Conservation (phyloP, 2,329 filamentous ascomycete genomes). For the Penicillium sp. region DNA sequence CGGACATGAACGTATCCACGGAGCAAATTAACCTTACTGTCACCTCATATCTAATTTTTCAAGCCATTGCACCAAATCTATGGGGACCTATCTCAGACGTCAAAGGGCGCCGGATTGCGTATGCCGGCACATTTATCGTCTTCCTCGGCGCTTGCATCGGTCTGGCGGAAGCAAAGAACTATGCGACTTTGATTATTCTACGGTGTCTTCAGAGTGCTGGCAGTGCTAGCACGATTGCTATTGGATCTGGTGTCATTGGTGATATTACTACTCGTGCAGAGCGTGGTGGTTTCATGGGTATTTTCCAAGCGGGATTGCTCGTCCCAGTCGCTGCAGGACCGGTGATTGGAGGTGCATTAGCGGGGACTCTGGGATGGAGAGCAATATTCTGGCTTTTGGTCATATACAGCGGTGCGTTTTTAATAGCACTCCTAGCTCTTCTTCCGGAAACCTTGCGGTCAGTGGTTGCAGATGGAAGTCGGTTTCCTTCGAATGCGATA, state of each 20-base stretch:
- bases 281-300: constrained; percentile 44
- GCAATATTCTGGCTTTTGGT: constrained; percentile 47
- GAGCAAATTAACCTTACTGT: constrained; percentile 46
- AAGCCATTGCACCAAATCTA: constrained; percentile 45
- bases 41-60: constrained; percentile 48
- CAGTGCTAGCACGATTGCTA: constrained; percentile 45
- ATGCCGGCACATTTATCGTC: constrained; percentile 41
- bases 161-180: constrained; percentile 40
- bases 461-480: constrained; percentile 36
- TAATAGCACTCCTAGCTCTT: constrained; percentile 32
- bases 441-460: constrained; percentile 44
- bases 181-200: constrained; percentile 41
- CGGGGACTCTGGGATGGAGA: constrained; percentile 41
- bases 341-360: constrained; percentile 43
- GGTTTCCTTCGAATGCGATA: constrained; percentile 15
- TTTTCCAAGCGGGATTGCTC: constrained; percentile 40
- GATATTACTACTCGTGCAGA: constrained; percentile 45
- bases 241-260: constrained; percentile 44
- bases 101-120: constrained; percentile 42
- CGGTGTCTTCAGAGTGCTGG: constrained; percentile 47
- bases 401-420: constrained; percentile 37
- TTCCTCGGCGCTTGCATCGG: constrained; percentile 44
- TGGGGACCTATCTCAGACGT: constrained; percentile 45
- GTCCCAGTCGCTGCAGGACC: constrained; percentile 43
- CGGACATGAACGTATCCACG: constrained; percentile 41